Evolutionary conservation across 83 land plant species (phyloP).

Genomic region (Picea mariana): DNA sequence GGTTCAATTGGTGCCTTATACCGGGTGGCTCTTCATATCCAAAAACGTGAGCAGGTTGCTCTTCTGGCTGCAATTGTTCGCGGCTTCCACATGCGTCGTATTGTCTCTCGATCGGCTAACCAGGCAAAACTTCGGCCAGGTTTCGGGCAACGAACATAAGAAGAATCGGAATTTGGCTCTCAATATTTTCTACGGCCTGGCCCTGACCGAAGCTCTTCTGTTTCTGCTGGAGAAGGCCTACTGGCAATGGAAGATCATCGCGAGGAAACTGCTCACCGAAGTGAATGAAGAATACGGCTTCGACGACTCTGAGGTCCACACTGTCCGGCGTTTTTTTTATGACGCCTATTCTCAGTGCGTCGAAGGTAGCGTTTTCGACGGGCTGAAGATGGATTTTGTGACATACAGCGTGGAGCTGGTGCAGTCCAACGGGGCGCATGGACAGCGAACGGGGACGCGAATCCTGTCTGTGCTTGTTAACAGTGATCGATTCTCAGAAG

Average conservation of each 20-base stretch:
- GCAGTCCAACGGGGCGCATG: no score
- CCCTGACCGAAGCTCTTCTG: slow-evolving; percentile 67
- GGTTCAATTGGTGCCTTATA: slow-evolving; percentile 68
- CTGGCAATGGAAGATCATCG: slow-evolving; percentile 69
- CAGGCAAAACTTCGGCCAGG: background rate
- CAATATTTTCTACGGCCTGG: slow-evolving; percentile 67
- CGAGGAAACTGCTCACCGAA: slow-evolving; percentile 37
- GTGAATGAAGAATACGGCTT: slow-evolving; percentile 57
- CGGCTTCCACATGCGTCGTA: slow-evolving; percentile 59
- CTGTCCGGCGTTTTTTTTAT: slow-evolving; percentile 67
- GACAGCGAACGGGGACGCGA: no score
- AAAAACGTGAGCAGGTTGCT: slow-evolving; percentile 53
- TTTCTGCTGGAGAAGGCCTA: slow-evolving; percentile 79
- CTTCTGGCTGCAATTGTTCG: slow-evolving; percentile 60
- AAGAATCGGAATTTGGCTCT: slow-evolving; percentile 47
- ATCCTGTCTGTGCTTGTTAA: no score
- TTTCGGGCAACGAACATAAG: background rate
- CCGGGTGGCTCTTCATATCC: slow-evolving; percentile 47
- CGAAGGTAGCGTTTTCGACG: no score
- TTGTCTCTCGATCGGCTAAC: slow-evolving; percentile 59
- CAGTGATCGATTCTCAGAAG: no score
- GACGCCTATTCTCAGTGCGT: slow-evolving; percentile 57
- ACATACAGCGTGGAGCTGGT: no score
- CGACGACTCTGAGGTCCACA: slow-evolving; percentile 13
- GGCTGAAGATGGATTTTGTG: no score